These are phyloP conservation scores for Macadamia tetraphylla DNA, from an alignment of 164 flowering plant species.

Conservation along the genomic window DNA sequence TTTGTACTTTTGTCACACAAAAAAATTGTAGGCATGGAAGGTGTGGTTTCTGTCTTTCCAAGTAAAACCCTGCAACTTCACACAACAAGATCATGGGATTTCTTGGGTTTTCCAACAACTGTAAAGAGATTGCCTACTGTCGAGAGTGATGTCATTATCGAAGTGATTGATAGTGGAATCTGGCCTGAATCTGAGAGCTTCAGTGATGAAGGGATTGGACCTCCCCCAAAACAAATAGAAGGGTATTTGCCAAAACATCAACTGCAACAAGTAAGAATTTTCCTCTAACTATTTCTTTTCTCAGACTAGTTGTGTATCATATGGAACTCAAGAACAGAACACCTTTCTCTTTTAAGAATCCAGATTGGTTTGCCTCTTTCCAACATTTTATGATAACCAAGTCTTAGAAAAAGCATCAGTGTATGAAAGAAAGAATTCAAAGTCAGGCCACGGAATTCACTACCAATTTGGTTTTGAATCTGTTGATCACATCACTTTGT, in stretches of 20 bases:
- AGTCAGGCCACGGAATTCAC: too few relatives aligned
- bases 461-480: too few relatives aligned
- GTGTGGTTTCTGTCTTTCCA: too few relatives aligned
- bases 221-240: constrained; percentile 18
- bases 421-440: too few relatives aligned
- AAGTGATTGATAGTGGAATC: constrained; percentile 40
- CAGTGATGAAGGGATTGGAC: constrained; percentile 19
- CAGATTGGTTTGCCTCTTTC: too few relatives aligned
- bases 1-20: too few relatives aligned
- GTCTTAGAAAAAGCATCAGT: too few relatives aligned
- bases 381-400: too few relatives aligned
- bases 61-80: too few relatives aligned
- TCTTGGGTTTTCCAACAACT: constrained; percentile 25
- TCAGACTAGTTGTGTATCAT: neutral
- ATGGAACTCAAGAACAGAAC: too few relatives aligned
- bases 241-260: constrained; percentile 29
- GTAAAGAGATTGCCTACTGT: neutral
- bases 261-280: constrained; percentile 34
- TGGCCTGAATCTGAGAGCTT: constrained; percentile 47
- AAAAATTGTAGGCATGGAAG: too few relatives aligned
- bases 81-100: constrained; percentile 42
- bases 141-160: constrained; percentile 37
- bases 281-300: neutral
- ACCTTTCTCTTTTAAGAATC: neutral
- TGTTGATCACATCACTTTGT: too few relatives aligned